Percentiles rank a stretch among this genome's conserved stretches.
phyloP scores from a whole-genome alignment of 345 rosid genomes.

The Citrus cavaleriei region DNA sequence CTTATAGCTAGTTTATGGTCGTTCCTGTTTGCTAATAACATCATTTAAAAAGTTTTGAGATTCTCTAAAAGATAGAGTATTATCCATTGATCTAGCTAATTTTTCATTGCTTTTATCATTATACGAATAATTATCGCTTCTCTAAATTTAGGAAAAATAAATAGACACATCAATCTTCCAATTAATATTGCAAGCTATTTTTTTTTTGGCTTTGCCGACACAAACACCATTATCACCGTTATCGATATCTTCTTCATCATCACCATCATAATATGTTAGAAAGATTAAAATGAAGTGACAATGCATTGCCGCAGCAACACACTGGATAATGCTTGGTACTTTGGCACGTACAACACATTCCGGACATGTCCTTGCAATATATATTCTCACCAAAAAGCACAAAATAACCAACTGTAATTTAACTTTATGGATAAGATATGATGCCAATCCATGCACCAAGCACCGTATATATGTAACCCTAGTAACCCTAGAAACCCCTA shows the following conservation, averaged over 20 bases:
- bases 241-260: not conserved
- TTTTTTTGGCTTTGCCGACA: conserved; percentile 8
- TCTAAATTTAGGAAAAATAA: not conserved
- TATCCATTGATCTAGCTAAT: not conserved
- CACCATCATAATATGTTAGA: not conserved
- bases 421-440: conserved; percentile 14
- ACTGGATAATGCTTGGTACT: conserved; percentile 18
- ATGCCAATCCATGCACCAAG: conserved; percentile 17
- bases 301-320: not conserved
- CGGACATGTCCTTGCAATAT: conserved; percentile 22
- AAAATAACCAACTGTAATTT: not conserved
- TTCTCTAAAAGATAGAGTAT: not conserved
- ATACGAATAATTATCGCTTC: not conserved
- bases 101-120: not conserved
- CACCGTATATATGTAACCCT: no score
- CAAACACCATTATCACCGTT: not conserved
- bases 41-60: not conserved
- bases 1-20: not conserved
- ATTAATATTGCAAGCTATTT: no score
- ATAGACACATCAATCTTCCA: not conserved
- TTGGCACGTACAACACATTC: conserved; percentile 20
- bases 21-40: not conserved
- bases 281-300: not conserved
- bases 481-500: not conserved
- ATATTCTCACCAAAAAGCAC: not conserved